A percentile compares a stretch with the other conserved stretches of the same genome.
Evolutionary conservation across 768 basidiomycete genomes (phyloP).

Genomic region (Zangia roseola): DNA sequence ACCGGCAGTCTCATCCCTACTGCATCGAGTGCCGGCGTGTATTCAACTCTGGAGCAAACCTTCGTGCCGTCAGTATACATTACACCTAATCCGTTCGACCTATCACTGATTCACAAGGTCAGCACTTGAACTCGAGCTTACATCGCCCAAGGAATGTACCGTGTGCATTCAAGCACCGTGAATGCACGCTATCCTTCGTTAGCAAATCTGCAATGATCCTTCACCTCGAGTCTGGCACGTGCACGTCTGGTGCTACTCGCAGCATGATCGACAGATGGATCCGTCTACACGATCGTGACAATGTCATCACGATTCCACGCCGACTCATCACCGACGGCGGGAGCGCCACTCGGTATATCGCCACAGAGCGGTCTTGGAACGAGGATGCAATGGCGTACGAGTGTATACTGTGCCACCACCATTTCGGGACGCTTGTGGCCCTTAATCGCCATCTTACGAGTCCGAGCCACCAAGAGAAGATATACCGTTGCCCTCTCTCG

Average conservation of each 20-base stretch:
- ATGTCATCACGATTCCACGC: slow-evolving; percentile 55
- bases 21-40: slow-evolving; percentile 45
- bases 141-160: slow-evolving; percentile 45
- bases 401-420: slow-evolving; percentile 59
- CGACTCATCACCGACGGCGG: slow-evolving; percentile 43
- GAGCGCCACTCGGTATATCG: slow-evolving; percentile 8
- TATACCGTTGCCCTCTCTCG: slow-evolving; percentile 53
- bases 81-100: too few species aligned
- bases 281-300: slow-evolving; percentile 41
- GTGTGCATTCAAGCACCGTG: slow-evolving; percentile 32
- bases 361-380: slow-evolving; percentile 44
- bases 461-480: slow-evolving; percentile 52
- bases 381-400: slow-evolving; percentile 50
- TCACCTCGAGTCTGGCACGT: slow-evolving; percentile 63
- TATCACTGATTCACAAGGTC: neutral
- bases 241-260: slow-evolving; percentile 48
- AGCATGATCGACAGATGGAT: slow-evolving; percentile 36
- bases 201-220: slow-evolving; percentile 53
- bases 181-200: slow-evolving; percentile 49
- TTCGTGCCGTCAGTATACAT: slow-evolving; percentile 13
- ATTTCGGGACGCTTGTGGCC: slow-evolving; percentile 37
- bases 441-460: slow-evolving; percentile 67
- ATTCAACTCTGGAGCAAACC: slow-evolving; percentile 35
- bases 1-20: slow-evolving; percentile 42
- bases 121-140: slow-evolving; percentile 53